Conservation (phyloP, 2,329 filamentous ascomycete species). For the Beauveria australis region DNA sequence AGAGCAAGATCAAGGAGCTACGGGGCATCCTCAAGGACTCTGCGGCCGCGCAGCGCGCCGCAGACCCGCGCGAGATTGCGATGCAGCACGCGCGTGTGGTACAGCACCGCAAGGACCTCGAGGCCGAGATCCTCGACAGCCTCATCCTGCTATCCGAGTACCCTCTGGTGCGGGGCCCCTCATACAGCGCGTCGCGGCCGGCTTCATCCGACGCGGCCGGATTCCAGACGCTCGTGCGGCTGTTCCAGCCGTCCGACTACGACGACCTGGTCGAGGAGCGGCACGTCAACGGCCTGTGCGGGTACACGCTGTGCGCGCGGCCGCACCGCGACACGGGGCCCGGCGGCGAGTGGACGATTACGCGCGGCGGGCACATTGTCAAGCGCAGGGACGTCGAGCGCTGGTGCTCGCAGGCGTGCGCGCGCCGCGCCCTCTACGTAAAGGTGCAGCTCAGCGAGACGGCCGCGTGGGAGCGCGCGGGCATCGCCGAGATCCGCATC, state of each 20-base stretch:
- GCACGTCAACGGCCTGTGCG: constrained; percentile 74
- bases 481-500: constrained; percentile 47
- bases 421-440: constrained; percentile 71
- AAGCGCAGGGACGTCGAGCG: constrained; percentile 65
- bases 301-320: constrained; percentile 69
- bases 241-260: constrained; percentile 83
- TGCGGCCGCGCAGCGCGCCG: constrained; percentile 18
- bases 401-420: constrained; percentile 81
- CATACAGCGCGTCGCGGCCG: constrained; percentile 36
- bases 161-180: constrained; percentile 29
- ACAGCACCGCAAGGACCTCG: constrained; percentile 71
- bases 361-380: constrained; percentile 54
- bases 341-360: constrained; percentile 60
- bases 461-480: constrained; percentile 74
- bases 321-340: constrained; percentile 49
- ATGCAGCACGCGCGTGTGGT: constrained; percentile 76
- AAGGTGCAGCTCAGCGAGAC: constrained; percentile 81
- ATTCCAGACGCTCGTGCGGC: constrained; percentile 59
- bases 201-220: constrained; percentile 50
- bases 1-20: constrained; percentile 22
- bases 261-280: constrained; percentile 83
- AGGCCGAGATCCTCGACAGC: constrained; percentile 62
- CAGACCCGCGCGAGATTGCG: constrained; percentile 53
- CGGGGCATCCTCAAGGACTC: constrained; percentile 56
- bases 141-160: constrained; percentile 64